Evolutionary conservation across 768 basidiomycete species (phyloP), one percentile per base, ranked within the genome.

Genomic region (Mycena rosella): DNA sequence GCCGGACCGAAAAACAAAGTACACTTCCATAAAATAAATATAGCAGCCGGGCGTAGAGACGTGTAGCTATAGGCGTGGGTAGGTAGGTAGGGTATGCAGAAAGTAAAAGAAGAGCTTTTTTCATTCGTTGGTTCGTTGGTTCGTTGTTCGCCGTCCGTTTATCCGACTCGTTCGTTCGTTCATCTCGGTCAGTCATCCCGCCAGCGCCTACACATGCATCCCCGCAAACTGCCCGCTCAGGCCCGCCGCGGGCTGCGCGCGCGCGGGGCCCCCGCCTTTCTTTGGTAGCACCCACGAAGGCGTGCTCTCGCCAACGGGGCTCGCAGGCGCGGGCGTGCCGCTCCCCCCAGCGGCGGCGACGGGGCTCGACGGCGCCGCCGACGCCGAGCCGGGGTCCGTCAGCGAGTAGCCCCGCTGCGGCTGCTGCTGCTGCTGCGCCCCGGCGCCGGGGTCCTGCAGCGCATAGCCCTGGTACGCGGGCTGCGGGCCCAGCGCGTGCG

Each of bases 211-310:
- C 5, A 77, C 75, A 57, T 64, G 73, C 75, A 77, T 74, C 51
- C 72, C 72, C 54, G 76, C 72, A 73, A 78, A 77, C 74, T 77
- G 78, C 44, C 67, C 71, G 15, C 60, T 55, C 60, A 76, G 54
- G 65, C 70, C 64, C 32, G 45, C 60, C 34, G 38, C 61, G 30
- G 64, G 63, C 49, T 63, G 51, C 49, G 54, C 44, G 29, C 60
- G 58, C 32, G 5, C 56, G 60, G 45, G 49, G 38, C 34, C 54
- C 60, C 8, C 62, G 20, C 26, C 34, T 64, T 81, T 83, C 80
- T 83, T 85, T 17, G 83, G 85, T 30, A 86, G 67, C 1, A 85
- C 81, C 85, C 85, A 86, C 42, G 83, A 77, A 11, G 84, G 84
- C n/a, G 75, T 78, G 54, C 74, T 54, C 24, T 70, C 61, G 68